Evolutionary conservation across 306 rosid genomes (phyloP), one percentile per base, ranked within the genome.

Genomic region (Rosa multiflora): DNA sequence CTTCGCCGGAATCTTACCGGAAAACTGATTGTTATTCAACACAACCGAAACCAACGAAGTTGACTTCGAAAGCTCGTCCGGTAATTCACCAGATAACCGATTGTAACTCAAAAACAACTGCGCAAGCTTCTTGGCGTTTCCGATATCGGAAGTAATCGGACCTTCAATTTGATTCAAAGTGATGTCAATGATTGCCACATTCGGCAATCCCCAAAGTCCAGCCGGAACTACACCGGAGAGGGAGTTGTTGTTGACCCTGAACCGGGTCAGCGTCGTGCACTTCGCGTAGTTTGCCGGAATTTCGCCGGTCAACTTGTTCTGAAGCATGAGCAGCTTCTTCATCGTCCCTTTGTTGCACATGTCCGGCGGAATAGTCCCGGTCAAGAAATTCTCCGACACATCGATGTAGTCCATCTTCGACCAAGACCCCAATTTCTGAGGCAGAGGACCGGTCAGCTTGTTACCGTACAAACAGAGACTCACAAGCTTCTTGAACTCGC

Each of bases 241-340:
- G 2, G 87, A 93, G 86, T 95, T 95, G 11, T 82, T 12, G 73
- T 83, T 88, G 6, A 95, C 98, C 70, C 99, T 87, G 67, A 95
- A 86, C 4, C 99, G 80, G 2, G 1, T n/a, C 44, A 95, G 15
- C 8, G 85, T 83, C 17, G 12, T 48, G 81, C 99, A 95, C 49
- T 81, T 70, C 0, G 82, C 90, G 29, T 95, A 95, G 1, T 7
- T 90, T 0, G 81, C 83, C 15, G 99, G 99, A 76, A 95, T 95
- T 77, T 80, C 82, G 4, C 99, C 98, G 14, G 97, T 83, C 80
- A 95, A 89, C 0, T 90, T 95, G 87, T 95, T 95, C 88, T 95
- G 90, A 56, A 90, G 89, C 11, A 89, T 18, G 0, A 93, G 86
- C 48, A 95, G 81, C 18, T 15, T 76, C 0, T 0, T 10, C 97